A percentile compares a stretch with the other conserved stretches of the same genome.
Evolutionary conservation across 1,284 basidiomycete species (phyloP).

Genomic region (Irpex rosettiformis): DNA sequence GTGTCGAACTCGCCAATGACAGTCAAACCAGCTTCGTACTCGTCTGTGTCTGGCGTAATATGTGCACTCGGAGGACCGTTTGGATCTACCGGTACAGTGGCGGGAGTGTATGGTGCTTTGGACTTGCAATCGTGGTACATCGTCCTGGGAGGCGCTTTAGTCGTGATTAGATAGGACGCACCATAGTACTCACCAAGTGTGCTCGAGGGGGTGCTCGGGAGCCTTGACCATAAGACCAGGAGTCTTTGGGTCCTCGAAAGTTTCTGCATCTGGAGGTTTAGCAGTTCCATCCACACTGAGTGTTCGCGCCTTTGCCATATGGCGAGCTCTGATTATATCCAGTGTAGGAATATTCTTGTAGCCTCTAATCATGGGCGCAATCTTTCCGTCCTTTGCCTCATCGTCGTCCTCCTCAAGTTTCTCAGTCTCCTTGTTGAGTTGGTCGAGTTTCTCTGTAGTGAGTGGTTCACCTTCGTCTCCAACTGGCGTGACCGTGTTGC

Average conservation of each 20-base stretch:
- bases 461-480: slow-evolving; percentile 45
- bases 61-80: slow-evolving; percentile 33
- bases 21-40: slow-evolving; percentile 76
- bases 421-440: slow-evolving; percentile 51
- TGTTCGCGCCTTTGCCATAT: slow-evolving; percentile 58
- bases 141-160: slow-evolving; percentile 52
- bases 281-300: slow-evolving; percentile 70
- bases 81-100: slow-evolving; percentile 21
- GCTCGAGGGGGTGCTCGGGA: slow-evolving; percentile 81
- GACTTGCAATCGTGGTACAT: slow-evolving; percentile 86
- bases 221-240: slow-evolving; percentile 70
- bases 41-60: slow-evolving; percentile 53
- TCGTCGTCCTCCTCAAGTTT: slow-evolving; percentile 21
- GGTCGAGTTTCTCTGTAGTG: slow-evolving; percentile 57
- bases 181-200: slow-evolving; percentile 61
- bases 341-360: slow-evolving; percentile 85
- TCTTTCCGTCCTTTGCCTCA: slow-evolving; percentile 28
- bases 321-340: slow-evolving; percentile 73
- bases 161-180: slow-evolving; percentile 6
- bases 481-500: slow-evolving; percentile 32
- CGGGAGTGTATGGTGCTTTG: slow-evolving; percentile 56
- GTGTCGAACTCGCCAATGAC: slow-evolving; percentile 81
- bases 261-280: slow-evolving; percentile 69
- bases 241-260: slow-evolving; percentile 76
- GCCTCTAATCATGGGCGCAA: slow-evolving; percentile 56